Conservation (phyloP, 805 yeast genomes). For the Cyberlindnera mississippiensis region DNA sequence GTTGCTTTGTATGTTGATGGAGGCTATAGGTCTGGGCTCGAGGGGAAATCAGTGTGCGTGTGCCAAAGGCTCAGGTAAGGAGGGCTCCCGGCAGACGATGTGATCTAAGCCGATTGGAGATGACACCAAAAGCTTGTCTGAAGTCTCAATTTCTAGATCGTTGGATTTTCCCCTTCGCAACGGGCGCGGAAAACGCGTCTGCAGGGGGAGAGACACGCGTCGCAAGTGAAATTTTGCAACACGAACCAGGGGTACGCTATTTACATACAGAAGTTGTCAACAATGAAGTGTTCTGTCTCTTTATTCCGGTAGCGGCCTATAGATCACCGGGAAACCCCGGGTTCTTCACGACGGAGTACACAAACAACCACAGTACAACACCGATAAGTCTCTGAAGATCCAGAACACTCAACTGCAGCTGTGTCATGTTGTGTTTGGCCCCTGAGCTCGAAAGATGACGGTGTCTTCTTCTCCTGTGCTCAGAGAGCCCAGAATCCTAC, state of each 20-base stretch:
- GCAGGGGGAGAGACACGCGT: conserved; percentile 3
- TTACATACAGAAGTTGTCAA: background rate
- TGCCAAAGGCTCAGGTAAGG: too few species aligned
- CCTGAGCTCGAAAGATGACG: background rate
- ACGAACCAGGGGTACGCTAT: background rate
- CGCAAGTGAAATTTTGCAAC: background rate
- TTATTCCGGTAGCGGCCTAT: too few species aligned
- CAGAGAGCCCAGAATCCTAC: background rate
- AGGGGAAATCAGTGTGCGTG: too few species aligned
- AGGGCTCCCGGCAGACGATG: too few species aligned
- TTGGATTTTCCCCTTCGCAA: conserved; percentile 5
- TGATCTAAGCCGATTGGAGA: too few species aligned
- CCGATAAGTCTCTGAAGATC: conserved; percentile 10
- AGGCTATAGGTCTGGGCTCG: too few species aligned
- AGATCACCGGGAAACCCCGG: background rate
- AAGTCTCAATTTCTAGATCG: conserved; percentile 6
- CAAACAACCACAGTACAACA: conserved; percentile 9
- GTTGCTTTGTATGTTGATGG: too few species aligned
- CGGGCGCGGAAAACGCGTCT: conserved; percentile 5
- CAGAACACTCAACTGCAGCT: conserved; percentile 1
- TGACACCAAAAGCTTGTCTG: conserved; percentile 3
- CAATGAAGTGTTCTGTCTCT: too few species aligned
- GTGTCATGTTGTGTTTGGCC: background rate
- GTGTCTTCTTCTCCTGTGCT: too few species aligned
- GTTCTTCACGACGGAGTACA: background rate